Evolutionary conservation across 2,329 filamentous ascomycete species (phyloP).

Genomic region (Cladosporium halotolerans): DNA sequence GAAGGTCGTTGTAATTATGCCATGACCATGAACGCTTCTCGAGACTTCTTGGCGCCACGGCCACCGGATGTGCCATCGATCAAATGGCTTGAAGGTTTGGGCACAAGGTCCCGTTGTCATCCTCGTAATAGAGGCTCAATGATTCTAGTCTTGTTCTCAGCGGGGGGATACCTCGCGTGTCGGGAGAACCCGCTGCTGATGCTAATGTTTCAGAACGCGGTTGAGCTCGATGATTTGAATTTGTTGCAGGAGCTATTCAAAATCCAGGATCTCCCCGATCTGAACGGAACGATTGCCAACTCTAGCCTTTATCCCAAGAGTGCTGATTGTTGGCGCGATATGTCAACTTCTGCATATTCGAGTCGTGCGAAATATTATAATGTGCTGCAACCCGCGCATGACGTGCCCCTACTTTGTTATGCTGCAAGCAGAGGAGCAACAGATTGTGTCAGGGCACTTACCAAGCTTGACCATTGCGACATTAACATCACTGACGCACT

Average conservation of each 20-base stretch:
- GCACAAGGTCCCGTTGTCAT: too few species aligned
- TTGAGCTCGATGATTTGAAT: not conserved
- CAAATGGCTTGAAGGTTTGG: not conserved
- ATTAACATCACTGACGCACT: not conserved
- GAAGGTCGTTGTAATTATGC: not conserved
- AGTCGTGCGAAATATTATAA: too few species aligned
- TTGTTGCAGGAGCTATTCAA: not conserved
- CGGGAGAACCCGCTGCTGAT: not conserved
- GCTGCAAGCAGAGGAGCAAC: not conserved
- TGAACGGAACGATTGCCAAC: not conserved
- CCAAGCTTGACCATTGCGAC: not conserved
- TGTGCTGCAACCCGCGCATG: too few species aligned
- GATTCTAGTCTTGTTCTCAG: not conserved
- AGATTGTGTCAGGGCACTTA: not conserved
- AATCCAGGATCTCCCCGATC: not conserved
- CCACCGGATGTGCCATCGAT: not conserved
- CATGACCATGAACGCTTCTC: not conserved
- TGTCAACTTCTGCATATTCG: not conserved
- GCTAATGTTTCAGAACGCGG: not conserved
- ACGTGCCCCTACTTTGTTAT: not conserved
- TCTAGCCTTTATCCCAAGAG: not conserved
- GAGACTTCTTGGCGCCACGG: not conserved
- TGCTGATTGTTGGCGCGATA: not conserved
- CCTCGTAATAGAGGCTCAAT: not conserved
- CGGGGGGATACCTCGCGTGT: not conserved